These are phyloP conservation scores for Plasmopara halstedii DNA, from an alignment of 352 stramenopile genomes.

Conservation along the genomic window DNA sequence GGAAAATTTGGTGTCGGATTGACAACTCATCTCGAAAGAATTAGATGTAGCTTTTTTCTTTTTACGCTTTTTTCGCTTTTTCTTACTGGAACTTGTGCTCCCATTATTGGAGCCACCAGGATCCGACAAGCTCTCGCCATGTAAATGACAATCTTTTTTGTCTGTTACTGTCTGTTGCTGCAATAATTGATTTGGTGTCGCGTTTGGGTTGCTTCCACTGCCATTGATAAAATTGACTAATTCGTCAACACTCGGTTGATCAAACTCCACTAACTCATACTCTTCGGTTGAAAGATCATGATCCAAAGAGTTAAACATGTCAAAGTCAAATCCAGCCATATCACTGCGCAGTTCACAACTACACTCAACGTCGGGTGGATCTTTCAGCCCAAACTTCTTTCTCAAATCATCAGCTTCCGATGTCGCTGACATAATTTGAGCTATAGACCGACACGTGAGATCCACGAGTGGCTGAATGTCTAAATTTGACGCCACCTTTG, in stretches of 20 bases:
- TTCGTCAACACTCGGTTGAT: constrained; percentile 75
- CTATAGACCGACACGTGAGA: constrained; percentile 71
- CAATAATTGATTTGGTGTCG: constrained; percentile 12
- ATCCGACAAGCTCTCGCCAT: constrained; percentile 23
- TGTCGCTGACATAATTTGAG: constrained; percentile 79
- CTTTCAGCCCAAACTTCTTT: constrained; percentile 72
- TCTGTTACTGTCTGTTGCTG: constrained; percentile 17
- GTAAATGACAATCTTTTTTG: constrained; percentile 22
- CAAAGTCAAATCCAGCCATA: constrained; percentile 67
- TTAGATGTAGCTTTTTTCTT: constrained; percentile 44
- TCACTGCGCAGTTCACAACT: constrained; percentile 46
- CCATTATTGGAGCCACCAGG: constrained; percentile 15
- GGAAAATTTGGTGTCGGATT: constrained; percentile 5
- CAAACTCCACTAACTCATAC: constrained; percentile 74
- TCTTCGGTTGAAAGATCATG: constrained; percentile 72
- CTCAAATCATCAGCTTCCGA: constrained; percentile 65
- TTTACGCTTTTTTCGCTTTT: constrained; percentile 73
- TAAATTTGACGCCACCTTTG: constrained; percentile 73
- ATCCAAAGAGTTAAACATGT: constrained; percentile 71
- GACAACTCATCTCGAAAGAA: constrained; percentile 12
- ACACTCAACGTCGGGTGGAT: constrained; percentile 34
- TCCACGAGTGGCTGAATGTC: constrained; percentile 79
- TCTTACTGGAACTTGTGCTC: constrained; percentile 26
- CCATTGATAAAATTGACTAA: constrained; percentile 80
- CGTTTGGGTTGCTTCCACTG: constrained; percentile 20